Conservation (phyloP, 345 rosid species). For the Heritiera littoralis region DNA sequence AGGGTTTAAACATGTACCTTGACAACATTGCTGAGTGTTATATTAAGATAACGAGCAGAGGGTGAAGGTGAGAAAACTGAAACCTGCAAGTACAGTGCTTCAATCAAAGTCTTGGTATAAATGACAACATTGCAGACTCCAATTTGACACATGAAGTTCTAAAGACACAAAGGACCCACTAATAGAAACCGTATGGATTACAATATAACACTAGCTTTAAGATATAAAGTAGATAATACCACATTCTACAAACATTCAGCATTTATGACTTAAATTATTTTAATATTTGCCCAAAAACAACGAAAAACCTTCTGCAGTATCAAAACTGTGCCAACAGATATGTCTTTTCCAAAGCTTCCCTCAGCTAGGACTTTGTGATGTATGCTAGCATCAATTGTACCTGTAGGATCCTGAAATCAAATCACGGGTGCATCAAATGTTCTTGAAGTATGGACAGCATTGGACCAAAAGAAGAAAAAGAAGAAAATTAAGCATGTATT, state of each 20-base stretch:
- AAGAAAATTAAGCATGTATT: background rate
- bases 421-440: slow-evolving; percentile 10
- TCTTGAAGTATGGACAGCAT: background rate
- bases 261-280: background rate
- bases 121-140: background rate
- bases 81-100: slow-evolving; percentile 55
- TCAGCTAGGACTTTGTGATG: slow-evolving; percentile 60
- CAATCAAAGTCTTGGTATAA: slow-evolving; percentile 17
- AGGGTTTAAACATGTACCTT: slow-evolving; percentile 49
- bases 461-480: background rate
- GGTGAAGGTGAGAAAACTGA: slow-evolving; percentile 64
- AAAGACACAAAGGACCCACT: background rate
- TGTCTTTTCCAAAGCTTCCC: slow-evolving; percentile 55
- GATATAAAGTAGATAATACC: slow-evolving; percentile 3
- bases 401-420: slow-evolving; percentile 73
- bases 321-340: slow-evolving; percentile 70
- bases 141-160: slow-evolving; percentile 11
- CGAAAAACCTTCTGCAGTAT: slow-evolving; percentile 62
- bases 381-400: slow-evolving; percentile 72
- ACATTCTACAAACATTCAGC: background rate
- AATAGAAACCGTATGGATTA: background rate
- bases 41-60: slow-evolving; percentile 59
- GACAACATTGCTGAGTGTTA: slow-evolving; percentile 66
- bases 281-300: slow-evolving; percentile 5
- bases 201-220: background rate